These are phyloP conservation scores for Centrapalus pauciflorus DNA, from an alignment of 129 eudicot species.

Conservation along the genomic window DNA sequence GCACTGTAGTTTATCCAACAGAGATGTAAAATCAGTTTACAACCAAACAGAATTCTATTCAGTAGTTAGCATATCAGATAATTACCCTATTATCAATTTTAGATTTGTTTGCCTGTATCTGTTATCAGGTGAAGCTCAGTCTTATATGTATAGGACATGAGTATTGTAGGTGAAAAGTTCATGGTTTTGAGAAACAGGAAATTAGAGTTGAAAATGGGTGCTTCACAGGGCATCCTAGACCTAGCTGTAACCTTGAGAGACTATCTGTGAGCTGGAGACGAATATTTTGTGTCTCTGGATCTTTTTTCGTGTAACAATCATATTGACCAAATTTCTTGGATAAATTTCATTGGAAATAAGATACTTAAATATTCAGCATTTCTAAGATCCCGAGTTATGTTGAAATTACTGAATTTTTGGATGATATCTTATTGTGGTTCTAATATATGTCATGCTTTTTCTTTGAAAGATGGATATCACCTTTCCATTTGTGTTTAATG, in stretches of 20 bases:
- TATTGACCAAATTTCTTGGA: too few species aligned
- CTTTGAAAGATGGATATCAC: neutral
- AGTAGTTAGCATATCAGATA: slow-evolving; percentile 12
- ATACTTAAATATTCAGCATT: neutral
- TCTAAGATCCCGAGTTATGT: neutral
- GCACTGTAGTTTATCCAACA: neutral
- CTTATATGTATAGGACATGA: slow-evolving; percentile 11
- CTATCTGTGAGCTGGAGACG: neutral
- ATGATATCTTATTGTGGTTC: neutral
- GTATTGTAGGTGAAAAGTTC: slow-evolving; percentile 7
- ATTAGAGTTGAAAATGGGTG: slow-evolving; percentile 4
- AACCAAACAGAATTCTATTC: slow-evolving; percentile 3
- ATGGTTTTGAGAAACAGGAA: slow-evolving; percentile 2
- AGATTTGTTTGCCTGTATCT: neutral
- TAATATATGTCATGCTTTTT: too few species aligned
- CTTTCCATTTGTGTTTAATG: neutral
- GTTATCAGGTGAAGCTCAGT: too few species aligned
- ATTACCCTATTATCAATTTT: neutral
- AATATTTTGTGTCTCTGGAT: slow-evolving; percentile 9
- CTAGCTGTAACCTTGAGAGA: too few species aligned
- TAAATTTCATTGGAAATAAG: neutral
- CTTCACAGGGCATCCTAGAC: too few species aligned
- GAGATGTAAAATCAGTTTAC: slow-evolving; percentile 12
- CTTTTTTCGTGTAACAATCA: slow-evolving; percentile 10
- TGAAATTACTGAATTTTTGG: neutral